Percentiles rank a stretch among this genome's conserved stretches.
Conservation (phyloP, 768 basidiomycete species). For the Lyophyllum decastes region DNA sequence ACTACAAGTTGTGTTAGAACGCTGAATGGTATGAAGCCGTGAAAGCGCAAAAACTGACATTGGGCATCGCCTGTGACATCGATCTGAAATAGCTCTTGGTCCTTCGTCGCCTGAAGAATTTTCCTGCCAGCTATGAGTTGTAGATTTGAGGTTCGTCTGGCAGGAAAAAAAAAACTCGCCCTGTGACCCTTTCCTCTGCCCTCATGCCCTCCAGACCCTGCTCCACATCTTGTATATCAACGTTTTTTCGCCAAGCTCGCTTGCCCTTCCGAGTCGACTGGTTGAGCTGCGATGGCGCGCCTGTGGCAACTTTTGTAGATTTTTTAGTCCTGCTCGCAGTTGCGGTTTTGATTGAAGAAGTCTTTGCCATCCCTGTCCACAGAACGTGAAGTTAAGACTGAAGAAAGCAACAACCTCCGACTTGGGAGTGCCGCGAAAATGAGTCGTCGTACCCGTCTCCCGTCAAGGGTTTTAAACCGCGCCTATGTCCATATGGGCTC, state of each 20-base stretch:
- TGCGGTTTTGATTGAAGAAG: conserved; percentile 2
- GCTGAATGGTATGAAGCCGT: background rate
- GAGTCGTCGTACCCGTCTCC: too few relatives aligned
- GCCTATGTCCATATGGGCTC: conserved; percentile 32
- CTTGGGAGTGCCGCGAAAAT: background rate
- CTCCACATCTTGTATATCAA: conserved; percentile 82
- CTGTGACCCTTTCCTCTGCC: conserved; percentile 78
- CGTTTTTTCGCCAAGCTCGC: conserved; percentile 91
- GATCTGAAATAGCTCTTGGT: conserved; percentile 78
- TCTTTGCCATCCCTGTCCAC: conserved; percentile 8
- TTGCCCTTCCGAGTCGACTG: conserved; percentile 91
- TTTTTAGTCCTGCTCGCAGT: conserved; percentile 7
- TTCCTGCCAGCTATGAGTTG: conserved; percentile 40
- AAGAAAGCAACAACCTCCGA: background rate
- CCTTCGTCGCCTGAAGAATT: conserved; percentile 62
- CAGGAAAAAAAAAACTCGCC: conserved; percentile 46
- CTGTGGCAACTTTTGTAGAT: conserved; percentile 32
- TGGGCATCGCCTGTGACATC: conserved; percentile 80
- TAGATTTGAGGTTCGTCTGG: background rate
- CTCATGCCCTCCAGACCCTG: conserved; percentile 72
- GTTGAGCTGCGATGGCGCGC: conserved; percentile 60
- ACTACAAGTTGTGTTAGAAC: conserved; percentile 37
- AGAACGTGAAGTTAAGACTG: background rate
- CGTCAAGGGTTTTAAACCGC: too few relatives aligned
- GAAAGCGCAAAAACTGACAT: conserved; percentile 40